Percentiles rank a stretch among this genome's conserved stretches.
Evolutionary conservation across 1,284 basidiomycete genomes (phyloP).

Genomic region (Trametes pubescens): DNA sequence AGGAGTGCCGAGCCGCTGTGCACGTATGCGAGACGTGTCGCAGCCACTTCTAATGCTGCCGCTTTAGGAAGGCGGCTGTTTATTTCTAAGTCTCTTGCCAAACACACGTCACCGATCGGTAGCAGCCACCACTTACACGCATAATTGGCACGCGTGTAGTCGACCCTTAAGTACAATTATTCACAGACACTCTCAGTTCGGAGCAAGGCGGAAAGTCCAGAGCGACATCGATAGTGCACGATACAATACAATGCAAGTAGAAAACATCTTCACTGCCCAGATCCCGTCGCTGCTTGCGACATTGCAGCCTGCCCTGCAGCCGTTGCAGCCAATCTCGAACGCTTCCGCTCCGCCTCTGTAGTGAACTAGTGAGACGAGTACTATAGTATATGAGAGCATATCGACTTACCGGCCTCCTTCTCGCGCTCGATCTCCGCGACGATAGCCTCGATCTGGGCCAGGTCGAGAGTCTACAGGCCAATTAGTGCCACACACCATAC

Average conservation of each 20-base stretch:
- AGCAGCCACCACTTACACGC: neutral
- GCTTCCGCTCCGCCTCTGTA: conserved; percentile 88
- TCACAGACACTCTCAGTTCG: neutral
- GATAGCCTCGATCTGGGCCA: conserved; percentile 89
- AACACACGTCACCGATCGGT: conserved; percentile 25
- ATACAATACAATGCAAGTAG: conserved; percentile 29
- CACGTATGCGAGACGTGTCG: conserved; percentile 35
- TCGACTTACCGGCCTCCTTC: conserved; percentile 86
- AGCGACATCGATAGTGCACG: conserved; percentile 12
- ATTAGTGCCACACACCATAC: conserved; percentile 3
- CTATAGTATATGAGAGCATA: neutral
- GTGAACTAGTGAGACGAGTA: conserved; percentile 14
- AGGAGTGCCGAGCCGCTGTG: conserved; percentile 1
- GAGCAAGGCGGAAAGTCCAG: conserved; percentile 1
- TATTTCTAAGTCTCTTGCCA: conserved; percentile 35
- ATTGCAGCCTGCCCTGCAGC: conserved; percentile 88
- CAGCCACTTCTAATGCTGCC: conserved; percentile 11
- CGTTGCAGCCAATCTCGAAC: conserved; percentile 78
- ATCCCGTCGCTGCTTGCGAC: conserved; percentile 53
- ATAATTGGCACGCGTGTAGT: neutral
- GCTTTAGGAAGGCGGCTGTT: conserved; percentile 29
- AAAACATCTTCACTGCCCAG: conserved; percentile 36
- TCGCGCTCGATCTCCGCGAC: conserved; percentile 93
- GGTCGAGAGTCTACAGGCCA: conserved; percentile 75
- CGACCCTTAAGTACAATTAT: neutral